Conservation (phyloP, 2,329 filamentous ascomycete species). For the Lecanicillium sp. region DNA sequence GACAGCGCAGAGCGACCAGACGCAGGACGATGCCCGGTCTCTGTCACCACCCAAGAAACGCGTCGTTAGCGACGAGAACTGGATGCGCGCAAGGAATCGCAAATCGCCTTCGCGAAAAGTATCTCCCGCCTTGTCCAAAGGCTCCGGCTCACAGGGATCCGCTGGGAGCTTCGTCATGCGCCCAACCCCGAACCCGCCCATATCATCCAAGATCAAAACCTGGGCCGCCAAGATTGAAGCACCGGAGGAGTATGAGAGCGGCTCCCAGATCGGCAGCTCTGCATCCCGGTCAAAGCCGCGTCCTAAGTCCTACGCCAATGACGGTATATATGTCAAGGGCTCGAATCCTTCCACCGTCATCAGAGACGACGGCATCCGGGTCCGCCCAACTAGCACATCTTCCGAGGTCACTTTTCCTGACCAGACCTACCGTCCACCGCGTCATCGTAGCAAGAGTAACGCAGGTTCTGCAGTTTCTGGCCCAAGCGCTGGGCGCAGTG, state of each 20-base stretch:
- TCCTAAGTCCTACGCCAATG: constrained; percentile 14
- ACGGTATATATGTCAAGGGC: constrained; percentile 21
- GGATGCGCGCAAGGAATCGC: constrained; percentile 57
- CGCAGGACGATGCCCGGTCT: constrained; percentile 31
- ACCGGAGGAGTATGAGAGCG: constrained; percentile 26
- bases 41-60: constrained; percentile 73
- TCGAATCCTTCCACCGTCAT: constrained; percentile 8
- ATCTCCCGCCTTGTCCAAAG: constrained; percentile 20
- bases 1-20: constrained; percentile 13
- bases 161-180: constrained; percentile 47
- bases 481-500: not conserved
- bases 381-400: constrained; percentile 9
- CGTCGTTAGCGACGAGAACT: constrained; percentile 89
- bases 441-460: constrained; percentile 7
- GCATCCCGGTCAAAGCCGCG: constrained; percentile 11
- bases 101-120: constrained; percentile 37
- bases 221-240: constrained; percentile 52
- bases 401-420: constrained; percentile 14
- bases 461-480: not conserved
- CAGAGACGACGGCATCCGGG: constrained; percentile 12
- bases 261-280: constrained; percentile 21
- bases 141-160: constrained; percentile 32
- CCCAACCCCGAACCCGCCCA: constrained; percentile 45
- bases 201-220: constrained; percentile 52
- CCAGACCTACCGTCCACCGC: constrained; percentile 8